phyloP scores from a whole-genome alignment of 495 filamentous ascomycete genomes.

The Neurospora sp. region DNA sequence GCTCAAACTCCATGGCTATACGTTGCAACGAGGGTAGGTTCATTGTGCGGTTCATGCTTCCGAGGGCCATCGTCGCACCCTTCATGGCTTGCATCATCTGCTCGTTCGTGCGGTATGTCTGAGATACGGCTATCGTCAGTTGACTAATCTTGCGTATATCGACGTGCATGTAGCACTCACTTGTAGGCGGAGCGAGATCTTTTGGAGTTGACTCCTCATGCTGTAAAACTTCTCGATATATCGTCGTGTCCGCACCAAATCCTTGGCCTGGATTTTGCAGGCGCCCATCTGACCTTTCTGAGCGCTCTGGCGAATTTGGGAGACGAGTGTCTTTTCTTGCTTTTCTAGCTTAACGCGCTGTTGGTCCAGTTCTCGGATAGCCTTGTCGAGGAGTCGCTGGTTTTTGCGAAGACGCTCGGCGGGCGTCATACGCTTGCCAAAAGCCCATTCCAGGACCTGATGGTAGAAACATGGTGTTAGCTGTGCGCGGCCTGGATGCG shows the following conservation, averaged over 20 bases:
- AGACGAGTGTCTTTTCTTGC: slow-evolving; percentile 92
- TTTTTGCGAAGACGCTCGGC: slow-evolving; percentile 94
- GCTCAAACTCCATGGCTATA: slow-evolving; percentile 98
- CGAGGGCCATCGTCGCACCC: slow-evolving; percentile 82
- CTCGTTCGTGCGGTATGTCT: slow-evolving; percentile 96
- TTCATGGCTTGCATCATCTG: slow-evolving; percentile 99
- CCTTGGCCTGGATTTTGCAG: slow-evolving; percentile 95
- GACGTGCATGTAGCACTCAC: slow-evolving; percentile 32
- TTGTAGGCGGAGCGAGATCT: slow-evolving; percentile 90
- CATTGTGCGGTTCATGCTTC: slow-evolving; percentile 96
- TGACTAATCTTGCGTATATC: not conserved
- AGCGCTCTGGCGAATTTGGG: slow-evolving; percentile 94
- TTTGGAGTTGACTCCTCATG: slow-evolving; percentile 94
- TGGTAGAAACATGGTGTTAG: not conserved
- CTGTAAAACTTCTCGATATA: slow-evolving; percentile 98
- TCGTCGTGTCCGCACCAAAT: slow-evolving; percentile 83
- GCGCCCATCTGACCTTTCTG: slow-evolving; percentile 96
- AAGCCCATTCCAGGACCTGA: slow-evolving; percentile 95
- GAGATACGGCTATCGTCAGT: slow-evolving; percentile 5
- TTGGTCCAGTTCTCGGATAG: slow-evolving; percentile 88
- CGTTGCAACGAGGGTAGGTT: slow-evolving; percentile 90
- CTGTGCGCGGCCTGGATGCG: not conserved
- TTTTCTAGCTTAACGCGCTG: slow-evolving; percentile 92
- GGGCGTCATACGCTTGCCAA: slow-evolving; percentile 96
- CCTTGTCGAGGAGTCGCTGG: slow-evolving; percentile 91